Evolutionary conservation across 2,329 filamentous ascomycete species (phyloP).

Genomic region (Laburnicola sp.): DNA sequence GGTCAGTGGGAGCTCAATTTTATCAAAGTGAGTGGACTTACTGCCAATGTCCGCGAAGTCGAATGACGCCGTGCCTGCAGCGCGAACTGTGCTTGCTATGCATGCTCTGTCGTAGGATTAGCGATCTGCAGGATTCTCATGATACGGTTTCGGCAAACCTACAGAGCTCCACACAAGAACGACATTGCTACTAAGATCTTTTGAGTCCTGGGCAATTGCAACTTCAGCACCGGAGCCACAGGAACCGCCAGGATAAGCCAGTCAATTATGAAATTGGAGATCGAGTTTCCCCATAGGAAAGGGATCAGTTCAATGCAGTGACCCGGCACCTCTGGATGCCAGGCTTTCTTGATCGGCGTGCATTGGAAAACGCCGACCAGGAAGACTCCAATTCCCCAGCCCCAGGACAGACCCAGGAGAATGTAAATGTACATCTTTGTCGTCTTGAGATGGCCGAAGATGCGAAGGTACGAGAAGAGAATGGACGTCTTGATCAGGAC

Average conservation of each 20-base stretch:
- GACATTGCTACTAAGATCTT: not conserved
- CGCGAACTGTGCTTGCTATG: not conserved
- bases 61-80: not conserved
- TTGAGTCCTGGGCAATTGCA: not conserved
- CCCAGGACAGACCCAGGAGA: not conserved
- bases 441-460: not conserved
- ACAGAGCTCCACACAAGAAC: slow-evolving; percentile 1
- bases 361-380: not conserved
- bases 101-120: not conserved
- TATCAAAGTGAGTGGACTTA: not conserved
- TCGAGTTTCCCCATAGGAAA: not conserved
- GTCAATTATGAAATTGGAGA: not conserved
- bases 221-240: not conserved
- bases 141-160: not conserved
- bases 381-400: not conserved
- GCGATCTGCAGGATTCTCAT: too few relatives aligned
- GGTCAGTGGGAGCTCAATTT: too few relatives aligned
- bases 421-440: not conserved
- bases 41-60: not conserved
- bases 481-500: not conserved
- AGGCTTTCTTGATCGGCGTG: not conserved
- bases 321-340: not conserved
- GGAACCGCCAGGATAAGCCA: not conserved
- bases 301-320: not conserved
- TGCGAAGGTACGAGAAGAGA: not conserved